phyloP scores from a whole-genome alignment of 352 stramenopile species.

The Phytophthora gonapodyides region DNA sequence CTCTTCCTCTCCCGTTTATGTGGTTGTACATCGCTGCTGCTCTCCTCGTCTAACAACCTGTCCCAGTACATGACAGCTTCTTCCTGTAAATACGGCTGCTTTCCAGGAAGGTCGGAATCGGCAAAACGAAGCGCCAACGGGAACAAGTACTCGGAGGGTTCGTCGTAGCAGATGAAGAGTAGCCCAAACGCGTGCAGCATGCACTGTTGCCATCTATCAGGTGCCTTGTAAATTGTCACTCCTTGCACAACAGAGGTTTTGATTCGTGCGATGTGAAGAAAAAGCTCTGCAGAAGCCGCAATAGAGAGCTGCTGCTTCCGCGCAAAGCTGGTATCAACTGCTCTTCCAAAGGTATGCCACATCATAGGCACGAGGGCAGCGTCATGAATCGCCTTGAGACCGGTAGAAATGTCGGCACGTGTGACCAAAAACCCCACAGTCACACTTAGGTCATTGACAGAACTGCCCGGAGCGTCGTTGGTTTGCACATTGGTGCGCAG shows the following conservation, averaged over 20 bases:
- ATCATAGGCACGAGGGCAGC: too few relatives aligned
- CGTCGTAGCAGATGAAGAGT: slow-evolving; percentile 15
- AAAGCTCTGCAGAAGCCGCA: too few relatives aligned
- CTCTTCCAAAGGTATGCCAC: too few relatives aligned
- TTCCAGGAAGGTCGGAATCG: slow-evolving; percentile 7
- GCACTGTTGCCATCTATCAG: slow-evolving; percentile 11
- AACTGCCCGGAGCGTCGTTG: too few relatives aligned
- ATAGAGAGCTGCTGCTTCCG: too few relatives aligned
- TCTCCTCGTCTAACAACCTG: slow-evolving; percentile 3
- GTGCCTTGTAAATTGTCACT: slow-evolving; percentile 14
- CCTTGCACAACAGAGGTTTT: slow-evolving; percentile 20
- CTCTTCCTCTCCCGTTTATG: slow-evolving; percentile 1
- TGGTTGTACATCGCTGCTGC: not conserved
- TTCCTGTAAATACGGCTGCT: slow-evolving; percentile 1
- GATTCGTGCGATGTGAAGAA: not conserved
- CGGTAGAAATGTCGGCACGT: too few relatives aligned
- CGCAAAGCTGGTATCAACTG: too few relatives aligned
- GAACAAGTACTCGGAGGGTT: slow-evolving; percentile 17
- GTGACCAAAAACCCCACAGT: too few relatives aligned
- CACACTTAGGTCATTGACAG: too few relatives aligned
- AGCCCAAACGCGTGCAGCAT: slow-evolving; percentile 10
- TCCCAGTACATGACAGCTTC: slow-evolving; percentile 15
- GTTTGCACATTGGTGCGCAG: too few relatives aligned
- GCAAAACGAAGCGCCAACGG: slow-evolving; percentile 9
- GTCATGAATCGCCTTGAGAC: too few relatives aligned